Conservation (phyloP, 441 rosid genomes). For the Jatropha podagrica region DNA sequence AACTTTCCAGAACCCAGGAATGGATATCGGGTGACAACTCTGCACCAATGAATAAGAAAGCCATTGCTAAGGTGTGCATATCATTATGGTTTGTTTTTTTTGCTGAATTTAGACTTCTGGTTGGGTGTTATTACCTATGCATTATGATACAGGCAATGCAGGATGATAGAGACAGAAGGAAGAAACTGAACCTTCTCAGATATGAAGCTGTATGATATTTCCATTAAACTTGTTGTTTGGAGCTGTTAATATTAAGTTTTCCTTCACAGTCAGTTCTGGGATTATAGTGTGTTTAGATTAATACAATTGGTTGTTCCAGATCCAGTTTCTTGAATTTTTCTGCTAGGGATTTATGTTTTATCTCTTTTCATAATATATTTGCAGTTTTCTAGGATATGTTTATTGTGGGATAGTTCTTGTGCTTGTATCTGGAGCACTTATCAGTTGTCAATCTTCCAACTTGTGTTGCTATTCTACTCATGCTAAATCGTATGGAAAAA, state of each 20-base stretch:
- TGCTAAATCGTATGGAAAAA: neutral
- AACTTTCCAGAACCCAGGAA: constrained; percentile 63
- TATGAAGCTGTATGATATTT: constrained; percentile 86
- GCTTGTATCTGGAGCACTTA: neutral
- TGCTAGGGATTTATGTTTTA: neutral
- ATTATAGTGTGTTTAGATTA: neutral
- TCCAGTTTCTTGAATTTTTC: neutral
- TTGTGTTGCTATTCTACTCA: neutral
- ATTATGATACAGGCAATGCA: constrained; percentile 49
- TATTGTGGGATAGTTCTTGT: neutral
- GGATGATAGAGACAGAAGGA: constrained; percentile 81
- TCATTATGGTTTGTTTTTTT: neutral
- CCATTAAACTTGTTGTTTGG: constrained; percentile 28
- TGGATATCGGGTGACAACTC: constrained; percentile 65
- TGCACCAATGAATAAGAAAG: constrained; percentile 79
- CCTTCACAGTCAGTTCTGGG: neutral
- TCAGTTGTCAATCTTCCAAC: neutral
- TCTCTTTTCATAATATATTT: neutral
- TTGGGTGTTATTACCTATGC: constrained; percentile 14
- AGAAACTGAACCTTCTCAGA: constrained; percentile 74
- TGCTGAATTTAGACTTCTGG: neutral
- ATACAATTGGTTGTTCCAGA: neutral
- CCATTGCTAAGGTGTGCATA: constrained; percentile 52
- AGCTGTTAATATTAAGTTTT: neutral
- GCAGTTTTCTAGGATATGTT: neutral